Evolutionary conservation across 1,284 basidiomycete species (phyloP).

Genomic region (Albatrellus sp.): DNA sequence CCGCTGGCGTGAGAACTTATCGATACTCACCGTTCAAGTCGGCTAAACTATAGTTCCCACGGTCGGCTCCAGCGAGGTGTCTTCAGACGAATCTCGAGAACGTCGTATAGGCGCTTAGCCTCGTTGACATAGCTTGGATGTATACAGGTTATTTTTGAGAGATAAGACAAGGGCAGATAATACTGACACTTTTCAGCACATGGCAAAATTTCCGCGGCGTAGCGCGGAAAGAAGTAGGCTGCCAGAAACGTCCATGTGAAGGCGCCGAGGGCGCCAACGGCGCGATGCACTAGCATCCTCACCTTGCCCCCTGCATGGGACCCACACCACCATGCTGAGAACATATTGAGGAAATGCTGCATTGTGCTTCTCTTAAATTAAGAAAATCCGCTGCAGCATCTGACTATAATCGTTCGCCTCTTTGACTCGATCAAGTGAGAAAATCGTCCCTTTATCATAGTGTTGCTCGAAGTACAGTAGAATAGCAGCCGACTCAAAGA

Average conservation of each 20-base stretch:
- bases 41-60: constrained; percentile 56
- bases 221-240: constrained; percentile 45
- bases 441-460: constrained; percentile 35
- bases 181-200: constrained; percentile 47
- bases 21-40: constrained; percentile 50
- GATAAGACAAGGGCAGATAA: not conserved
- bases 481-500: constrained; percentile 46
- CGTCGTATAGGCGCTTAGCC: constrained; percentile 65
- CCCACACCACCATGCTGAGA: constrained; percentile 54
- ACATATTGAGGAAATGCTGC: not conserved
- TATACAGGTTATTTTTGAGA: not conserved
- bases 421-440: constrained; percentile 29
- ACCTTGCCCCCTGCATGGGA: constrained; percentile 66
- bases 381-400: constrained; percentile 76
- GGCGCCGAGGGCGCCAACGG: too few relatives aligned
- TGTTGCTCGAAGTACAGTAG: constrained; percentile 39
- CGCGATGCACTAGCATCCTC: not conserved
- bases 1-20: constrained; percentile 16
- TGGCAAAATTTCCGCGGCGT: constrained; percentile 50
- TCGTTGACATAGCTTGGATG: constrained; percentile 63
- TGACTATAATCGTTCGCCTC: constrained; percentile 34
- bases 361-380: not conserved
- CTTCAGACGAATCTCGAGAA: constrained; percentile 59
- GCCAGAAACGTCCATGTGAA: too few relatives aligned
- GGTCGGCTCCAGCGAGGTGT: constrained; percentile 60